Percentiles rank a stretch among this genome's conserved stretches.
phyloP scores from a whole-genome alignment of 176 grass and related monocot genomes.

The Avena eriantha region DNA sequence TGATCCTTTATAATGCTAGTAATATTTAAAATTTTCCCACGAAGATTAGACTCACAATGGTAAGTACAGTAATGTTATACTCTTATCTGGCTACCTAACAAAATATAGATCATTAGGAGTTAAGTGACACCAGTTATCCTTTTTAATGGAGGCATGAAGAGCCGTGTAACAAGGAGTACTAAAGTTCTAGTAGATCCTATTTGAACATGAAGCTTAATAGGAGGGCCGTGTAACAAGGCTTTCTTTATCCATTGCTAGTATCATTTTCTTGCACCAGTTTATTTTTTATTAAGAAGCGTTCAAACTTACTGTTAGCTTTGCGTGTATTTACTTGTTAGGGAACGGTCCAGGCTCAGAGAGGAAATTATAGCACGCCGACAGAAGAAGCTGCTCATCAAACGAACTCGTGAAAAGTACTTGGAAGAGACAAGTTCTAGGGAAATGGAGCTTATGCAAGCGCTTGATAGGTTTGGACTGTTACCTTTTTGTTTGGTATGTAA shows the following conservation, averaged over 20 bases:
- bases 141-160: constrained; percentile 4
- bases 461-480: constrained; percentile 72
- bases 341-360: constrained; percentile 84
- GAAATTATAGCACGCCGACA: constrained; percentile 82
- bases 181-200: background rate
- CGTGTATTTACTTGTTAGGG: constrained; percentile 57
- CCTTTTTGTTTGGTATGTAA: constrained; percentile 18
- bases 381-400: constrained; percentile 89
- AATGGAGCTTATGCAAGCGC: constrained; percentile 92
- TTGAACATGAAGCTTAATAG: constrained; percentile 23
- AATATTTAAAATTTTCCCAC: background rate
- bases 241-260: background rate
- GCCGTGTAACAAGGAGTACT: background rate
- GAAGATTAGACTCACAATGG: background rate
- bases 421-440: constrained; percentile 76
- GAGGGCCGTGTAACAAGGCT: background rate
- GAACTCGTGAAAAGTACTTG: constrained; percentile 76
- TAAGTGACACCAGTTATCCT: background rate
- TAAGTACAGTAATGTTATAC: background rate
- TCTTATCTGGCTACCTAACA: background rate
- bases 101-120: constrained; percentile 2
- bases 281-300: constrained; percentile 24
- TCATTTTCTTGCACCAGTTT: constrained; percentile 24
- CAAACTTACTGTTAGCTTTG: background rate
- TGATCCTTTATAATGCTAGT: constrained; percentile 19